Evolutionary conservation across 345 rosid species (phyloP), one percentile per base, ranked within the genome.

Genomic region (Camelina hispida): DNA sequence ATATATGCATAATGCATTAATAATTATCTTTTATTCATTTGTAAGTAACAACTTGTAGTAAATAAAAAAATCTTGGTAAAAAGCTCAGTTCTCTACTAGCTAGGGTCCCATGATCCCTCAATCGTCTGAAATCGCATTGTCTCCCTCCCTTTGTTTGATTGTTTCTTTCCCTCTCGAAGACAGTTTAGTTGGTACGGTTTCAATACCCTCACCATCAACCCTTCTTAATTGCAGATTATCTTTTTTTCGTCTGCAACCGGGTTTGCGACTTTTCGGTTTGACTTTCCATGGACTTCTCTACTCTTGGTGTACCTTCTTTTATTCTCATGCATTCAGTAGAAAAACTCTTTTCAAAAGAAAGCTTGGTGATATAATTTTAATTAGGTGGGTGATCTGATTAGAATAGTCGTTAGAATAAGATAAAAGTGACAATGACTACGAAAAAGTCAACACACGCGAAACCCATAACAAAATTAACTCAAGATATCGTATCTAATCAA

Each of bases 21-120:
- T 34, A 34, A 34, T 34, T 8, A 40, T 62, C 38, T 64, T 44
- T 44, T 17, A 63, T 55, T 64, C 47, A 7, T 64, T 73, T 44
- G 57, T n/a, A 73, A 55, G 9, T 73, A 44, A 20, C 14, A 43
- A 43, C 13, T 23, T 30, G 23, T 42, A 15, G 34, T 42, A 15
- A 42, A 42, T 42, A 18, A 47, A 20, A 20, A 43, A 57, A 34
- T 34, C 37, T 0, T 47, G 47, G 47, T 47, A 34, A 47, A 14
- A 70, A 28, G 15, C 28, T 51, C 7, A 10, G 2, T 51, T 1
- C 3, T 20, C 56, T 51, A 10, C 14, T 51, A 9, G 15, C 28
- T 51, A 9, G 15, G 55, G 56, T 51, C 10, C 30, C 30, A 20
- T 20, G 30, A 51, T 10, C 30, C 22, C 13, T 51, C 7, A 50